phyloP scores from a whole-genome alignment of 2,329 filamentous ascomycete species.

The Colletotrichum trifolii region DNA sequence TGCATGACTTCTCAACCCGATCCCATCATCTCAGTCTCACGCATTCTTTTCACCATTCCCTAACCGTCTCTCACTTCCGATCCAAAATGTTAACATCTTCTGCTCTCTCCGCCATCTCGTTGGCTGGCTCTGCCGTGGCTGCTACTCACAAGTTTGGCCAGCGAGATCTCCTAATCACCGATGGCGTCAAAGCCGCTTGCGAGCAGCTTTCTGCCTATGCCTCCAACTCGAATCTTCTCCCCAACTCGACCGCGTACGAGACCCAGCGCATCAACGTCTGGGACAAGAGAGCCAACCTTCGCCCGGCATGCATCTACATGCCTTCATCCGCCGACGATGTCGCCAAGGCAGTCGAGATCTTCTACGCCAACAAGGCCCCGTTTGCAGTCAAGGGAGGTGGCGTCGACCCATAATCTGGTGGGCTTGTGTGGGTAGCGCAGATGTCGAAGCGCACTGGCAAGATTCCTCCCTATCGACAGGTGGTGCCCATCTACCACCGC shows the following conservation, averaged over 20 bases:
- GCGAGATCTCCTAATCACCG: constrained; percentile 9
- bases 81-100: neutral
- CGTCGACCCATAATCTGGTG: neutral
- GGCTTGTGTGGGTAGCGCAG: neutral
- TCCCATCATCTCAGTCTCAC: neutral
- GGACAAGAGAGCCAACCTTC: constrained; percentile 21
- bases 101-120: constrained; percentile 46
- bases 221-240: constrained; percentile 10
- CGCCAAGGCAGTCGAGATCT: constrained; percentile 19
- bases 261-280: constrained; percentile 27
- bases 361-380: constrained; percentile 35
- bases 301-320: constrained; percentile 20
- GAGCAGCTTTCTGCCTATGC: constrained; percentile 12
- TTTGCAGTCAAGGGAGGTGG: constrained; percentile 42
- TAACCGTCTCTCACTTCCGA: too few species aligned
- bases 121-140: constrained; percentile 10
- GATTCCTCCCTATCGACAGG: neutral
- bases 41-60: neutral
- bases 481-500: neutral
- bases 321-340: constrained; percentile 9
- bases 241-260: constrained; percentile 22
- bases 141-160: neutral
- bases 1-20: neutral
- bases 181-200: constrained; percentile 12
- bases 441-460: constrained; percentile 1